Conservation (phyloP, 2,329 filamentous ascomycete species). For the Fusarium agapanthi region DNA sequence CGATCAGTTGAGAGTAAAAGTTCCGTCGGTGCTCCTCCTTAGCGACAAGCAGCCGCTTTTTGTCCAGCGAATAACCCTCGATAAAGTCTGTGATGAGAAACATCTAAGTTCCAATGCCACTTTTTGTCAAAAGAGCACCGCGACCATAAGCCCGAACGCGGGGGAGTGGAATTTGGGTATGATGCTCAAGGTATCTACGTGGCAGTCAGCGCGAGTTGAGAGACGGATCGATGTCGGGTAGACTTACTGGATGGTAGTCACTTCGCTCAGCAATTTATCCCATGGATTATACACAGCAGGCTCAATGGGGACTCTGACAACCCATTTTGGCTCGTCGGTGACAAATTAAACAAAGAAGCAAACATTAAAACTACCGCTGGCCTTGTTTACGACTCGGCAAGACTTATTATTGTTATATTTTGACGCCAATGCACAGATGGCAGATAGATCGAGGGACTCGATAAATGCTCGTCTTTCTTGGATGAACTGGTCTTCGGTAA, state of each 20-base stretch:
- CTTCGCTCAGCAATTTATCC: conserved; percentile 42
- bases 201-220: neutral
- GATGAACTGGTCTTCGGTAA: neutral
- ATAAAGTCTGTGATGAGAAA: conserved; percentile 26
- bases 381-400: conserved; percentile 25
- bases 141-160: conserved; percentile 33
- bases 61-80: no score
- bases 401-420: conserved; percentile 24
- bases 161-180: conserved; percentile 28
- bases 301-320: conserved; percentile 40
- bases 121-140: neutral
- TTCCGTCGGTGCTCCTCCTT: no score
- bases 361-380: conserved; percentile 36
- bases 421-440: conserved; percentile 36
- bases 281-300: conserved; percentile 32
- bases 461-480: conserved; percentile 25
- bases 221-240: neutral
- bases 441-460: conserved; percentile 28
- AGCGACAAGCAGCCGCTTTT: no score
- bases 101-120: conserved; percentile 1
- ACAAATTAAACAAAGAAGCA: conserved; percentile 38
- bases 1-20: no score
- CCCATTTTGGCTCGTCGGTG: conserved; percentile 21
- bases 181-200: conserved; percentile 33
- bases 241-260: conserved; percentile 27